Conservation (phyloP, 257 asterid species). For the Jacaranda copaia region DNA sequence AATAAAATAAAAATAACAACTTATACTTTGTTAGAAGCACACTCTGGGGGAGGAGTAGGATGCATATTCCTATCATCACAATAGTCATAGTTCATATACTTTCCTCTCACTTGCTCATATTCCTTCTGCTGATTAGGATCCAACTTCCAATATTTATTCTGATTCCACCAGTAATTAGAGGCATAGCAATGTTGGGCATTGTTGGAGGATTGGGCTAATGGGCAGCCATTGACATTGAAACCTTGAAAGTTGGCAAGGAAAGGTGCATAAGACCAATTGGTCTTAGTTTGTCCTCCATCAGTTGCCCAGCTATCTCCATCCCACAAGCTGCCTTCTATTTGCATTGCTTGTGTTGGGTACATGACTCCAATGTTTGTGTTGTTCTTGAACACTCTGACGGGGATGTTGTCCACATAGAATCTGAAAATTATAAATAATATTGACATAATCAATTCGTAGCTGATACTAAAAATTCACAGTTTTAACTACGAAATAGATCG, state of each 20-base stretch:
- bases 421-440: constrained; percentile 34
- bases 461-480: too few relatives aligned
- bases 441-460: background rate
- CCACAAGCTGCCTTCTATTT: constrained; percentile 64
- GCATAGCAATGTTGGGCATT: constrained; percentile 34
- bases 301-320: constrained; percentile 71
- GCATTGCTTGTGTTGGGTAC: constrained; percentile 68
- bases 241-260: constrained; percentile 59
- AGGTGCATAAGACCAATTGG: constrained; percentile 65
- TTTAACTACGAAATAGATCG: too few relatives aligned
- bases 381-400: constrained; percentile 73
- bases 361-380: constrained; percentile 41
- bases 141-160: constrained; percentile 40
- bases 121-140: constrained; percentile 13
- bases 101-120: constrained; percentile 37
- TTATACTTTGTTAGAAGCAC: constrained; percentile 30
- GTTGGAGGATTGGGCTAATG: background rate
- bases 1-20: too few relatives aligned
- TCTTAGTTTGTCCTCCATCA: constrained; percentile 64
- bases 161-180: constrained; percentile 54
- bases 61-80: constrained; percentile 55
- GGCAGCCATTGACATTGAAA: constrained; percentile 52
- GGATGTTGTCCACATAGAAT: constrained; percentile 65
- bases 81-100: constrained; percentile 63
- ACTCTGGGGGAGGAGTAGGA: constrained; percentile 56